These are phyloP conservation scores for Biscogniauxia marginata DNA, from an alignment of 2,329 filamentous ascomycete species.

Conservation along the genomic window DNA sequence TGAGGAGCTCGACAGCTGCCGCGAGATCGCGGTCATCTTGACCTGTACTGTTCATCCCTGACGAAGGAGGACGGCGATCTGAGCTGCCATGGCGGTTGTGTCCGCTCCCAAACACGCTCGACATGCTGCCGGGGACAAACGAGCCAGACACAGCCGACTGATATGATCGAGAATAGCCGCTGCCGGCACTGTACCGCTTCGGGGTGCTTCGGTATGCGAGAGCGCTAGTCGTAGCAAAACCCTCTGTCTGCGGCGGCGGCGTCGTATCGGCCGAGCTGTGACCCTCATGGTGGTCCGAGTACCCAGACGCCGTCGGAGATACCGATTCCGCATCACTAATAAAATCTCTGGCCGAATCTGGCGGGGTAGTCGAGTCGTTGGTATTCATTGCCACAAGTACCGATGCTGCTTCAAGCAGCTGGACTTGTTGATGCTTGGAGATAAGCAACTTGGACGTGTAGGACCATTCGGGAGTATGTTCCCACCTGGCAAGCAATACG, in stretches of 20 bases:
- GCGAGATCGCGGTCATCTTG: slow-evolving; percentile 86
- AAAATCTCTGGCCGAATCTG: slow-evolving; percentile 64
- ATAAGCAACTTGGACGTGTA: slow-evolving; percentile 96
- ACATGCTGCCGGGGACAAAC: slow-evolving; percentile 51
- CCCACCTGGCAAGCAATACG: slow-evolving; percentile 72
- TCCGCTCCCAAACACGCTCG: slow-evolving; percentile 47
- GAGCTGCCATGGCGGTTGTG: slow-evolving; percentile 73
- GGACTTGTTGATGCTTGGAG: slow-evolving; percentile 98
- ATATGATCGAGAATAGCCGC: slow-evolving; percentile 73
- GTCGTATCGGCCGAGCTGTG: slow-evolving; percentile 90
- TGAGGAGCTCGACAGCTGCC: slow-evolving; percentile 84
- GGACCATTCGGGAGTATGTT: slow-evolving; percentile 98
- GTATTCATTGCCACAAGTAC: slow-evolving; percentile 88
- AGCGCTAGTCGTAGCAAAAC: slow-evolving; percentile 52
- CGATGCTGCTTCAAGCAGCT: slow-evolving; percentile 94
- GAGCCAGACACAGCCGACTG: slow-evolving; percentile 65
- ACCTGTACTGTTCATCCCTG: slow-evolving; percentile 70
- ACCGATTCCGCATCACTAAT: slow-evolving; percentile 79
- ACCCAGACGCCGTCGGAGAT: slow-evolving; percentile 78
- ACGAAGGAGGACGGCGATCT: slow-evolving; percentile 75
- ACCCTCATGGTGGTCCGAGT: slow-evolving; percentile 73
- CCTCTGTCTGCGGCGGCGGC: slow-evolving; percentile 76
- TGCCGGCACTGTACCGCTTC: slow-evolving; percentile 59
- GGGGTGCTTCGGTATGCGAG: slow-evolving; percentile 45
- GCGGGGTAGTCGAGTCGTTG: slow-evolving; percentile 54